Base-by-base conservation (phyloP, 495 filamentous ascomycete species). In the Penicillium longicatenatum region DNA sequence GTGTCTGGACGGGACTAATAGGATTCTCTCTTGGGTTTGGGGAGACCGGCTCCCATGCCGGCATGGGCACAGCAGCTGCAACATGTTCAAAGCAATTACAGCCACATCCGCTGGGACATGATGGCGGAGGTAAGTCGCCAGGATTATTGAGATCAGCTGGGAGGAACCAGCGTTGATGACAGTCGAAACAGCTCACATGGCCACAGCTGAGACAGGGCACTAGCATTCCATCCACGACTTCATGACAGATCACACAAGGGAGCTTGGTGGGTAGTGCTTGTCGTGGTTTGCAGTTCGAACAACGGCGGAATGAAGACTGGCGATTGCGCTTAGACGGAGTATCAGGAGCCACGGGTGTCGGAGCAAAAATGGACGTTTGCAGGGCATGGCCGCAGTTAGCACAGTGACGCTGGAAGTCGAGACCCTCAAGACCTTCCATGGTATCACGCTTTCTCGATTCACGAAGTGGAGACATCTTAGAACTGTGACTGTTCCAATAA, bases 141-240 rank as follows among this genome's bases (percentile, higher is more conserved):
- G 41, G 16, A 6, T 41, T 22, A 1, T 33, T n/a, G 26, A 37
- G 39, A 45, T 66, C 17, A 57, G 67, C 33, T 39, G 19, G 61
- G 7, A 67, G 57, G 63, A 81, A 77, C 73, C 78, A 76, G 42
- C 49, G 66, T 35, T 53, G 63, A 50, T 80, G 76, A 59, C 80
- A 83, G 14, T 72, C 65, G 44, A 79, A 76, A 58, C 80, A 82
- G 63, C 78, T 69, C 12, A 80, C 78, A 57, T 83, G 80, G 26
- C 80, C 79, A 56, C 80, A 83, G 42, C 69, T 73, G 8, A 82
- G 70, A 60, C 80, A 83, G 10, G 80, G 80, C 1, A 79, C 72
- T 31, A 80, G 63, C 67, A 82, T 80, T 30, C 78, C 79, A 55
- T 74, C 70, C 8, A 80, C 68, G 4, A 72, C 68, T 58, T 79